phyloP scores from a whole-genome alignment of 106 monocot species.

The Vanilla planifolia region DNA sequence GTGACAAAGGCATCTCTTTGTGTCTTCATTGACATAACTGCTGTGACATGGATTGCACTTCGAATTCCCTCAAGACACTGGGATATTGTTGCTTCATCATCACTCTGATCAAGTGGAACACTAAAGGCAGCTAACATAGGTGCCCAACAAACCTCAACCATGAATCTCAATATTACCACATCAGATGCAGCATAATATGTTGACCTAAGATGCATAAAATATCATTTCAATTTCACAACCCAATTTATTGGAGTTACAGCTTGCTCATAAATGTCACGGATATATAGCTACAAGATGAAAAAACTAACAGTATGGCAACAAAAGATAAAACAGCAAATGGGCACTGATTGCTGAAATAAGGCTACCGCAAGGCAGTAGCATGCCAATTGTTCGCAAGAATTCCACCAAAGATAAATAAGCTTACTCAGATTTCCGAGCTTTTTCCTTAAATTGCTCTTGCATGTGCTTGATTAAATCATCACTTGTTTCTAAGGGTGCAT shows the following conservation, averaged over 20 bases:
- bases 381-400: neutral
- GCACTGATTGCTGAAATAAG: neutral
- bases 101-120: conserved; percentile 90
- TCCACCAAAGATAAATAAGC: conserved; percentile 5
- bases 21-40: conserved; percentile 93
- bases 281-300: conserved; percentile 4
- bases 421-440: conserved; percentile 97
- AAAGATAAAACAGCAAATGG: neutral
- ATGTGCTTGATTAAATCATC: conserved; percentile 81
- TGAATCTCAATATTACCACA: conserved; percentile 82
- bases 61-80: conserved; percentile 80
- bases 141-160: conserved; percentile 97
- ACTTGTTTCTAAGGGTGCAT: conserved; percentile 60
- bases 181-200: conserved; percentile 88
- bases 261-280: neutral
- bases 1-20: conserved; percentile 93
- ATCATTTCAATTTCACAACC: conserved; percentile 1
- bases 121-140: conserved; percentile 95
- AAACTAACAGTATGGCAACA: neutral
- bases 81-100: conserved; percentile 64
- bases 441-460: conserved; percentile 96
- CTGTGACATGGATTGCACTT: conserved; percentile 83
- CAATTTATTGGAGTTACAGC: neutral
- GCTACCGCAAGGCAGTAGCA: neutral
- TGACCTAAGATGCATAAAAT: conserved; percentile 49